Evolutionary conservation across 306 rosid species (phyloP), one percentile per base, ranked within the genome.

Genomic region (Casuarina cunninghamiana): DNA sequence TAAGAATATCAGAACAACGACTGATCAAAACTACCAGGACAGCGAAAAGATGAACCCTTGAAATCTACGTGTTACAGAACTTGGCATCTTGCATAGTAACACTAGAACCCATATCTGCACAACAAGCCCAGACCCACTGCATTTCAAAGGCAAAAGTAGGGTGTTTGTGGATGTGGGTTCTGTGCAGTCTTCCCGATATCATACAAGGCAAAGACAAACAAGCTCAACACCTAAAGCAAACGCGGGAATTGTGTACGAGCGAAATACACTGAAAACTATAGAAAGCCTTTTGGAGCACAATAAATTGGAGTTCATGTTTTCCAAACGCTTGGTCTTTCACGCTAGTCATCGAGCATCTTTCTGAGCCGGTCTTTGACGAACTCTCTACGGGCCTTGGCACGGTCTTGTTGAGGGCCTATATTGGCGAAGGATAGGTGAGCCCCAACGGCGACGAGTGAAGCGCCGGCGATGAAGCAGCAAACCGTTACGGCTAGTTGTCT

Each of bases 371-470:
- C 82, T 60, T 69, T 80, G 75, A 87, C 67, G 57, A 71, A 82
- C 12, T 87, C 85, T 39, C 58, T 46, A 46, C 88, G 88, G 76
- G 88, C 88, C 69, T 82, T 82, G 53, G 75, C 77, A 6, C 87
- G 88, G 44, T 83, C 87, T 77, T 80, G 87, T 53, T 87, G 88
- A 21, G 91, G 84, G 17, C 74, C 88, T 13, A 82, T 50, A 78
- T 87, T 87, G 53, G 77, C 71, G 19, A 38, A 60, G 7, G 88
- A 83, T 5, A 87, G 77, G 80, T 83, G 71, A 48, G 77, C 88
- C 70, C 87, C 88, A 17, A 72, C 65, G 50, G 73, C 84, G 73
- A 87, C 79, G 57, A 84, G 53, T 38, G 85, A 74, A 0, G 81
- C 57, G 1, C 90, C 87, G 48, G 81, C 69, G 8, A 74, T 48